Conservation (phyloP, 139 green algal species). For the Chlamydomonas urium region DNA sequence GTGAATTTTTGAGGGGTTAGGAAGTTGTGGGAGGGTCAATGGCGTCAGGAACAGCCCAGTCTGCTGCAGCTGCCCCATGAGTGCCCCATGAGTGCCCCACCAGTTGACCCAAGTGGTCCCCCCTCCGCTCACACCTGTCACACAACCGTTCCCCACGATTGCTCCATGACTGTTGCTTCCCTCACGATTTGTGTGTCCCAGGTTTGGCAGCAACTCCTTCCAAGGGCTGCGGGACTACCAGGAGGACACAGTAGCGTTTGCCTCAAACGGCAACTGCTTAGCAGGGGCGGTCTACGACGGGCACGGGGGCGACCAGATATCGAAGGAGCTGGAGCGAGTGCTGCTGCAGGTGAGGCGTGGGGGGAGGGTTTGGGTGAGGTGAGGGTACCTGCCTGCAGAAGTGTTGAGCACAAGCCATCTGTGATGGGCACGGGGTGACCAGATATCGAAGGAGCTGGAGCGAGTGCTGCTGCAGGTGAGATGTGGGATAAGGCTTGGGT, state of each 20-base stretch:
- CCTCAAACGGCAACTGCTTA: slow-evolving; percentile 2
- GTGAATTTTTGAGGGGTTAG: too few species aligned
- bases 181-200: neutral
- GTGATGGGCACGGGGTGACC: slow-evolving; percentile 1
- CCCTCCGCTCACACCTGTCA: too few species aligned
- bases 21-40: too few species aligned
- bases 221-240: slow-evolving; percentile 12
- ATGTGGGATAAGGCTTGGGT: neutral
- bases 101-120: too few species aligned
- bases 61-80: too few species aligned
- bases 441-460: slow-evolving; percentile 16
- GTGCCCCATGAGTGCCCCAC: too few species aligned
- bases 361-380: neutral
- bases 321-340: slow-evolving; percentile 20
- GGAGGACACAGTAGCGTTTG: slow-evolving; percentile 18
- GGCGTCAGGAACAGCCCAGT: too few species aligned
- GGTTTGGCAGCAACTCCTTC: neutral
- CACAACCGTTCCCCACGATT: too few species aligned
- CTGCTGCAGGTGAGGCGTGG: slow-evolving; percentile 28
- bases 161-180: neutral
- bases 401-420: too few species aligned
- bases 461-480: slow-evolving; percentile 10
- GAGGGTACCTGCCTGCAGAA: neutral
- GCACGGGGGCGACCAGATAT: slow-evolving; percentile 23
- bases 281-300: slow-evolving; percentile 21